Conservation (phyloP, 345 rosid species). For the Lepidium africanum region DNA sequence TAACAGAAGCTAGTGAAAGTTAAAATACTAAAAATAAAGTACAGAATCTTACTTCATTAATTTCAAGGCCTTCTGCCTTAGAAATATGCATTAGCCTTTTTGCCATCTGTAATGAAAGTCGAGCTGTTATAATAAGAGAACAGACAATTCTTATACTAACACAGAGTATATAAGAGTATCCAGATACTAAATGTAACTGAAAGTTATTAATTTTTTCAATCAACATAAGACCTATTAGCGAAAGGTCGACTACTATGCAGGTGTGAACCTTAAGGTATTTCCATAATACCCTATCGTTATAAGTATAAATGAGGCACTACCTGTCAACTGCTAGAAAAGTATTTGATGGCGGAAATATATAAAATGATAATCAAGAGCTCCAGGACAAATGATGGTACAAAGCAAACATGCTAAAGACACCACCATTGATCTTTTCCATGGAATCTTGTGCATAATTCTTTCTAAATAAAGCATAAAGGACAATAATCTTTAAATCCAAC, state of each 20-base stretch:
- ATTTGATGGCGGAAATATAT: not conserved
- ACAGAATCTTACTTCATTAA: conserved; percentile 48
- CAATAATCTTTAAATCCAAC: conserved; percentile 29
- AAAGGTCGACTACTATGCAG: not conserved
- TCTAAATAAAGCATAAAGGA: not conserved
- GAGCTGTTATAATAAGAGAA: conserved; percentile 18
- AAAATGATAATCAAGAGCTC: not conserved
- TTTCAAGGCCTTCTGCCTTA: conserved; percentile 75
- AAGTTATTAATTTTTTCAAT: not conserved
- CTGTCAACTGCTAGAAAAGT: not conserved
- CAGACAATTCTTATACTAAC: not conserved
- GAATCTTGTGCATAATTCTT: conserved; percentile 2
- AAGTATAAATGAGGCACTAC: not conserved
- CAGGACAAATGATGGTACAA: not conserved
- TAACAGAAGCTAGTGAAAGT: not conserved
- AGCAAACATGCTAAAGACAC: conserved; percentile 7
- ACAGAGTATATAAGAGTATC: not conserved
- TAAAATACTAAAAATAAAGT: not conserved
- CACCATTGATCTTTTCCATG: not conserved
- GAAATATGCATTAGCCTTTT: conserved; percentile 87
- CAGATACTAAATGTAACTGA: conserved; percentile 4
- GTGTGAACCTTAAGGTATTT: not conserved
- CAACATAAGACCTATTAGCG: not conserved
- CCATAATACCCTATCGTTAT: not conserved
- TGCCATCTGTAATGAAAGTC: conserved; percentile 60